Conservation (phyloP, 345 rosid species). For the Lenwebbia sp. region DNA sequence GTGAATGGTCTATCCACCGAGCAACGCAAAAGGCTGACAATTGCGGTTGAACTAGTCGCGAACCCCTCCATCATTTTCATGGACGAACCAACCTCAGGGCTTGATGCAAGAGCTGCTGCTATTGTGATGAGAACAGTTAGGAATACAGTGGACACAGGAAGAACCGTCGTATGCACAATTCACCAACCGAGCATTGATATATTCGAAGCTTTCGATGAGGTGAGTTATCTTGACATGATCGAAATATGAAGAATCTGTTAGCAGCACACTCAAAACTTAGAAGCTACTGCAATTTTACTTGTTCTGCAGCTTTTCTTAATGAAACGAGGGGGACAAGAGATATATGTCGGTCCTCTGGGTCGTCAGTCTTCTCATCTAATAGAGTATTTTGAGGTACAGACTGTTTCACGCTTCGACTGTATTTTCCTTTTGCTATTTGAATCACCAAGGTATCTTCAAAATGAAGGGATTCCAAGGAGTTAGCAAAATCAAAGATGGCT, state of each 20-base stretch:
- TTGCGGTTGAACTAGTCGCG: constrained; percentile 89
- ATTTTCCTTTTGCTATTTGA: background rate
- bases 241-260: background rate
- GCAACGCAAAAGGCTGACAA: constrained; percentile 85
- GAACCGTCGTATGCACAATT: constrained; percentile 91
- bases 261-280: background rate
- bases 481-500: constrained; percentile 26
- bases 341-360: constrained; percentile 43
- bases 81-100: constrained; percentile 97
- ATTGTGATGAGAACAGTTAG: constrained; percentile 89
- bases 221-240: background rate
- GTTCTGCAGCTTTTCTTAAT: constrained; percentile 29
- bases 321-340: constrained; percentile 45
- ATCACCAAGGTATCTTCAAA: background rate
- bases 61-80: constrained; percentile 89
- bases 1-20: constrained; percentile 78
- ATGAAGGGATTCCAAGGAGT: constrained; percentile 27
- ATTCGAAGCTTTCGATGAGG: constrained; percentile 94
- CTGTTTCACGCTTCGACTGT: background rate
- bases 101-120: constrained; percentile 95
- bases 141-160: constrained; percentile 86
- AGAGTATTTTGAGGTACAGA: constrained; percentile 32
- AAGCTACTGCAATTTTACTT: background rate
- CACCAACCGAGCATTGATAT: constrained; percentile 95
- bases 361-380: constrained; percentile 24